These are phyloP conservation scores for Nymphaea colorata DNA, from an alignment of 164 flowering plant species.

Conservation along the genomic window DNA sequence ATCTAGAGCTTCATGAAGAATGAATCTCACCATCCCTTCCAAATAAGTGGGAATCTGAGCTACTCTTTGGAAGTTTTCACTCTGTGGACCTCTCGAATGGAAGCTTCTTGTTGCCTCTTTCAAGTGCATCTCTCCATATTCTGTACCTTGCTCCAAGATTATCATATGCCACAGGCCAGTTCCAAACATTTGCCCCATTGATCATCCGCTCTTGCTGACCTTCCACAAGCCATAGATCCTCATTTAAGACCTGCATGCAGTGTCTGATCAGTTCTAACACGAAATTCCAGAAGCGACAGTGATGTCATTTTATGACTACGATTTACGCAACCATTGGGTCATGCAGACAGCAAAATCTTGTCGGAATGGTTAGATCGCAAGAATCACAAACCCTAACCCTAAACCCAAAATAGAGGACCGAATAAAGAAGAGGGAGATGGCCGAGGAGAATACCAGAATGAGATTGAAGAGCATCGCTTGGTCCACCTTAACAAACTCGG, in stretches of 20 bases:
- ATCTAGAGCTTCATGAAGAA: neutral
- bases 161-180: conserved; percentile 79
- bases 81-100: conserved; percentile 30
- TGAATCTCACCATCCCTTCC: neutral
- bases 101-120: conserved; percentile 41
- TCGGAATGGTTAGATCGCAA: too few relatives aligned
- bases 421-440: neutral
- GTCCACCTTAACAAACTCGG: neutral
- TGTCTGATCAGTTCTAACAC: too few relatives aligned
- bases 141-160: conserved; percentile 93
- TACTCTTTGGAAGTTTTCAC: neutral
- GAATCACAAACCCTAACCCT: neutral
- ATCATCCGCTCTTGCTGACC: conserved; percentile 94
- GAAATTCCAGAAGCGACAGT: too few relatives aligned
- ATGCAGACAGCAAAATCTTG: too few relatives aligned
- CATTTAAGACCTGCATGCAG: conserved; percentile 64
- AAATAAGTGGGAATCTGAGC: neutral
- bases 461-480: neutral
- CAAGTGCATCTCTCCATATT: conserved; percentile 84
- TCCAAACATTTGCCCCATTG: conserved; percentile 88
- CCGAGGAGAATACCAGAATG: neutral
- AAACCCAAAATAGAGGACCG: too few relatives aligned
- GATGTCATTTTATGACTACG: too few relatives aligned
- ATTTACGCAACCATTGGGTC: too few relatives aligned
- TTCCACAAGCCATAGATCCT: conserved; percentile 74